Base-by-base conservation (phyloP, 768 basidiomycete genomes). In the Gautieria morchelliformis region DNA sequence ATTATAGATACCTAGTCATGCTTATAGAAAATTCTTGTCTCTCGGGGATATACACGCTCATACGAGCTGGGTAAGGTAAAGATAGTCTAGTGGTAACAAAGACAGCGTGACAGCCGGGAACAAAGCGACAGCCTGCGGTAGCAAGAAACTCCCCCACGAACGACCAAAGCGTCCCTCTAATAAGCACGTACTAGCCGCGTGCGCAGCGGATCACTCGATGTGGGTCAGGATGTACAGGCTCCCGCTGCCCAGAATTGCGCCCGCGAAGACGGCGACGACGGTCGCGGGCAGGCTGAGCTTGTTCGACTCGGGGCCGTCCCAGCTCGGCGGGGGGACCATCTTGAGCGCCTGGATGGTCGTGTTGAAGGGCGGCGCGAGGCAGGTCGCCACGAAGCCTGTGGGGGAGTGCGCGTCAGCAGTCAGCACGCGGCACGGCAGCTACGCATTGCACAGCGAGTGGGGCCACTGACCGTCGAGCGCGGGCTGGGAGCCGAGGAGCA, bases 301-400 rank as follows among this genome's bases (percentile, higher is more conserved):
- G 10, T 72, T 69, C 14, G 72, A 77, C 56, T 73, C 71, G 4
- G 81, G 81, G 0, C 87, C 86, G 61, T 85, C 76, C 87, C 85
- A 88, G 60, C 61, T 68, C 0, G 69, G 46, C 1, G 84, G 79
- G 17, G 81, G 64, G 0, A 63, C 55, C 39, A 89, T 71, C 71
- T 41, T 73, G 63, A 12, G 69, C 67, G 4, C 73, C 55, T 10
- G 72, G 60, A 59, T 19, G 15, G 72, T 72, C 20, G 71, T 48
- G 32, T 78, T 77, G 46, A 66, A 65, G 0, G 63, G 58, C 0
- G 10, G 10, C 33, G 61, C 61, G 24, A 57, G 56, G 65, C 86
- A 87, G 1, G 75, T 72, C 9, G 73, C 59, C 4, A 73, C 70
- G 62, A 86, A 89, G n/a, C 75, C 86, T 86, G 39, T 12, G n/a